Evolutionary conservation across 2,329 filamentous ascomycete species (phyloP).

Genomic region (Neonectria punicea): DNA sequence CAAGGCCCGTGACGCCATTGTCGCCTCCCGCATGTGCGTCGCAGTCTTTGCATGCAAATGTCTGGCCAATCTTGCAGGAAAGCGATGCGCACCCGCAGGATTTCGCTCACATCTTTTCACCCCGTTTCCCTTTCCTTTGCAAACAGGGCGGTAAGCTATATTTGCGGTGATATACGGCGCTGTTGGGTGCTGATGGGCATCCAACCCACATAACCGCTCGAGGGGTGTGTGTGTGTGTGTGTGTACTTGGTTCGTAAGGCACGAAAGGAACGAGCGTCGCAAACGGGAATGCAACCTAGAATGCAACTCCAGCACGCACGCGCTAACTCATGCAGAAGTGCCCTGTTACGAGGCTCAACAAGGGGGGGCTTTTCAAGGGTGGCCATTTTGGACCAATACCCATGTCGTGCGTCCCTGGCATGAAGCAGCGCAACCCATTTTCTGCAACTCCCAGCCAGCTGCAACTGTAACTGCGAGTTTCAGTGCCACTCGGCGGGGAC

Average conservation of each 20-base stretch:
- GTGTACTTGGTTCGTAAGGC: too few species aligned
- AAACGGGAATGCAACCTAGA: neutral
- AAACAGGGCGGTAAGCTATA: conserved; percentile 1
- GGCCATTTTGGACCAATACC: neutral
- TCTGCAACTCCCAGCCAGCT: conserved; percentile 10
- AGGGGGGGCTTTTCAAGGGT: neutral
- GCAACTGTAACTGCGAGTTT: neutral
- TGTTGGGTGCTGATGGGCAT: neutral
- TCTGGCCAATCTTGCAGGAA: neutral
- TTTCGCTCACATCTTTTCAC: neutral
- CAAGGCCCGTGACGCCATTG: conserved; percentile 31
- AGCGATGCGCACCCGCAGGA: conserved; percentile 8
- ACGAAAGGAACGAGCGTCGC: neutral
- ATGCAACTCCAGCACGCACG: too few species aligned
- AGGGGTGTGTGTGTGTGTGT: neutral
- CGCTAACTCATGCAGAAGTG: conserved; percentile 4
- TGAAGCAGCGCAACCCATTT: conserved; percentile 8
- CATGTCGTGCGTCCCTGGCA: conserved; percentile 15
- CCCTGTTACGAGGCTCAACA: conserved; percentile 5
- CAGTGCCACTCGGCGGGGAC: neutral
- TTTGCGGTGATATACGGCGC: conserved; percentile 10
- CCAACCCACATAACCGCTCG: neutral
- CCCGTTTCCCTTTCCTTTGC: neutral
- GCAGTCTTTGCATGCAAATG: conserved; percentile 1
- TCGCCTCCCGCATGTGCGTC: conserved; percentile 26